Conservation (phyloP, 2,329 filamentous ascomycete genomes). For the Colletotrichum liriopes region DNA sequence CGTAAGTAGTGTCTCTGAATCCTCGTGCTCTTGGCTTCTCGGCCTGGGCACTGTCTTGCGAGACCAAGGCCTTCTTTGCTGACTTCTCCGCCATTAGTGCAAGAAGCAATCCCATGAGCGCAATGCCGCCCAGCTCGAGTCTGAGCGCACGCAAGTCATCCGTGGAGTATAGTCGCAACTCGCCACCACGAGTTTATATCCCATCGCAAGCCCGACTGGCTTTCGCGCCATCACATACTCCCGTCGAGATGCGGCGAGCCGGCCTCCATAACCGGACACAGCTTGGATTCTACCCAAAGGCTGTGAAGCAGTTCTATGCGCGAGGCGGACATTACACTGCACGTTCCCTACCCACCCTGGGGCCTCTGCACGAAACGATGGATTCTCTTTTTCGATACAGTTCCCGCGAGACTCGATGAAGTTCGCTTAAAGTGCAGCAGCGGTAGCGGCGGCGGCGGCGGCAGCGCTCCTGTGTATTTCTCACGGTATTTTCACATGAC, state of each 20-base stretch:
- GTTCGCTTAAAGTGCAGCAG: slow-evolving; percentile 29
- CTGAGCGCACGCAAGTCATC: slow-evolving; percentile 94
- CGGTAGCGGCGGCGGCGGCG: slow-evolving; percentile 16
- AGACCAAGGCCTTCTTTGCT: slow-evolving; percentile 56
- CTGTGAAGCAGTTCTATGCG: not conserved
- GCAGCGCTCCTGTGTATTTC: slow-evolving; percentile 11
- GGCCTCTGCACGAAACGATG: slow-evolving; percentile 37
- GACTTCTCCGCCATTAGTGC: slow-evolving; percentile 68
- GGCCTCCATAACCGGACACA: not conserved
- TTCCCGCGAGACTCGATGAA: slow-evolving; percentile 22
- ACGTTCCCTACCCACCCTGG: slow-evolving; percentile 25
- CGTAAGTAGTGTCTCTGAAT: slow-evolving; percentile 65
- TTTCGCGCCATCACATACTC: not conserved
- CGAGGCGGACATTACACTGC: slow-evolving; percentile 18
- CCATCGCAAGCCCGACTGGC: slow-evolving; percentile 12
- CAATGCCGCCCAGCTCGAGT: slow-evolving; percentile 92
- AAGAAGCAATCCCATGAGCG: slow-evolving; percentile 97
- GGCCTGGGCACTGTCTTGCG: slow-evolving; percentile 55
- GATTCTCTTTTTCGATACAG: slow-evolving; percentile 18
- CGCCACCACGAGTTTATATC: not conserved
- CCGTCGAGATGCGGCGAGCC: slow-evolving; percentile 23
- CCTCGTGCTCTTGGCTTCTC: slow-evolving; percentile 55
- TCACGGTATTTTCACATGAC: slow-evolving; percentile 17
- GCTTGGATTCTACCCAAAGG: not conserved
- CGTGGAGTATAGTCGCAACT: slow-evolving; percentile 80